A percentile compares a stretch with the other conserved stretches of the same genome.
Conservation (phyloP, 352 stramenopile genomes). For the Globisporangium lucens region DNA sequence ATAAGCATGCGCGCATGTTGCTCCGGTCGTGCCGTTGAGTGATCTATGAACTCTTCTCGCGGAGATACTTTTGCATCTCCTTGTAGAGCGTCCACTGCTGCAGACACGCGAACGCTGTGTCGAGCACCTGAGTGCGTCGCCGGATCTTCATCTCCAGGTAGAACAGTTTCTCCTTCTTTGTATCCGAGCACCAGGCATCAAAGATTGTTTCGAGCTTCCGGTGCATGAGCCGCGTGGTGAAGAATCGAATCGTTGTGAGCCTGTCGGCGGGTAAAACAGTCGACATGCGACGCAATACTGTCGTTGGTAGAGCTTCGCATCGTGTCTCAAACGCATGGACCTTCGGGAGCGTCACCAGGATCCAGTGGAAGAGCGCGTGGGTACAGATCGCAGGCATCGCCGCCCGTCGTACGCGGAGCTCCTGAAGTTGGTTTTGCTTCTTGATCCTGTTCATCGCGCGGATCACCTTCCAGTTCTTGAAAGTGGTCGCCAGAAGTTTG, state of each 20-base stretch:
- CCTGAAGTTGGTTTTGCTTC: slow-evolving; percentile 22
- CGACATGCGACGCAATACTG: slow-evolving; percentile 27
- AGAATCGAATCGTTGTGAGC: slow-evolving; percentile 11
- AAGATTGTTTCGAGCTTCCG: slow-evolving; percentile 24
- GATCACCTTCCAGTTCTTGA: slow-evolving; percentile 47
- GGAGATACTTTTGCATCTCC: slow-evolving; percentile 22
- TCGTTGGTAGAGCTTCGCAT: slow-evolving; percentile 29
- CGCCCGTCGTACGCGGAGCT: slow-evolving; percentile 21
- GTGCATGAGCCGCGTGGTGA: slow-evolving; percentile 15
- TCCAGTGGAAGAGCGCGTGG: slow-evolving; percentile 48
- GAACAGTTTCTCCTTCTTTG: slow-evolving; percentile 11
- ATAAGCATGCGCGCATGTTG: slow-evolving; percentile 18
- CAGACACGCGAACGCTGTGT: slow-evolving; percentile 40
- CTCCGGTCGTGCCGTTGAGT: slow-evolving; percentile 25
- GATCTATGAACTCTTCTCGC: slow-evolving; percentile 37
- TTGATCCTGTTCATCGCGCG: slow-evolving; percentile 31
- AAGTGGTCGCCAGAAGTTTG: slow-evolving; percentile 31
- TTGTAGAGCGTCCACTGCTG: slow-evolving; percentile 38
- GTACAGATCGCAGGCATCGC: slow-evolving; percentile 31
- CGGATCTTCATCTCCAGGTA: slow-evolving; percentile 12
- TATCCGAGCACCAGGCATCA: slow-evolving; percentile 13
- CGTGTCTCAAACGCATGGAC: slow-evolving; percentile 20
- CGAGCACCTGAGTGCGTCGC: slow-evolving; percentile 24
- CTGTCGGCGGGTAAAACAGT: slow-evolving; percentile 1
- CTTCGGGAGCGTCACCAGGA: slow-evolving; percentile 32